A percentile compares a stretch with the other conserved stretches of the same genome.
phyloP scores from a whole-genome alignment of 2,329 filamentous ascomycete genomes.

The Drechslerella coelobrocha region DNA sequence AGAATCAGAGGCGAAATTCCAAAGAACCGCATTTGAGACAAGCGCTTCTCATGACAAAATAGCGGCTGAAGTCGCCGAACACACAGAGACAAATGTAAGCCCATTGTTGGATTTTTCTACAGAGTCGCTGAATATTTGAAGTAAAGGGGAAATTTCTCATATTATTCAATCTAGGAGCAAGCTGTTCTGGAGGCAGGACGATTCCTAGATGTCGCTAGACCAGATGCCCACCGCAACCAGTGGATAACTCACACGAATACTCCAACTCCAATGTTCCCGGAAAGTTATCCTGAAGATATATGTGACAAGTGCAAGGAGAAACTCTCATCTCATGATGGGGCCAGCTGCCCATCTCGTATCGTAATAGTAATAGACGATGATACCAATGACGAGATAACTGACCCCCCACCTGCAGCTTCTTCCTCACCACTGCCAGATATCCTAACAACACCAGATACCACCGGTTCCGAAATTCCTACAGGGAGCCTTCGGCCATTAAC shows the following conservation, averaged over 20 bases:
- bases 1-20: background rate
- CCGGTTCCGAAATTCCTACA: background rate
- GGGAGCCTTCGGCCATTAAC: background rate
- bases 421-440: background rate
- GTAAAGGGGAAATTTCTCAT: too few relatives aligned
- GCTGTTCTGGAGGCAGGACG: background rate
- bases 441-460: background rate
- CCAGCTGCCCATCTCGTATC: slow-evolving; percentile 20
- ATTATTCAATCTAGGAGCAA: slow-evolving; percentile 1
- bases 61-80: too few relatives aligned
- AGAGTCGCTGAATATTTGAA: too few relatives aligned
- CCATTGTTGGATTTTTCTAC: too few relatives aligned
- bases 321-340: background rate
- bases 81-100: too few relatives aligned
- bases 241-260: slow-evolving; percentile 23
- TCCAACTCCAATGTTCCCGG: slow-evolving; percentile 30
- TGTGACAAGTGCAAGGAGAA: slow-evolving; percentile 15
- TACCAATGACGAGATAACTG: background rate
- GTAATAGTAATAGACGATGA: too few relatives aligned
- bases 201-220: slow-evolving; percentile 1
- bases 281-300: background rate
- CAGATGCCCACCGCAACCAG: slow-evolving; percentile 14
- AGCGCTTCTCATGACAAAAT: too few relatives aligned
- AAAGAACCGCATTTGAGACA: background rate
- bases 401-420: background rate